Evolutionary conservation across 805 yeast genomes (phyloP), one percentile per base, ranked within the genome.

Genomic region (Metschnikowia colocasiae): DNA sequence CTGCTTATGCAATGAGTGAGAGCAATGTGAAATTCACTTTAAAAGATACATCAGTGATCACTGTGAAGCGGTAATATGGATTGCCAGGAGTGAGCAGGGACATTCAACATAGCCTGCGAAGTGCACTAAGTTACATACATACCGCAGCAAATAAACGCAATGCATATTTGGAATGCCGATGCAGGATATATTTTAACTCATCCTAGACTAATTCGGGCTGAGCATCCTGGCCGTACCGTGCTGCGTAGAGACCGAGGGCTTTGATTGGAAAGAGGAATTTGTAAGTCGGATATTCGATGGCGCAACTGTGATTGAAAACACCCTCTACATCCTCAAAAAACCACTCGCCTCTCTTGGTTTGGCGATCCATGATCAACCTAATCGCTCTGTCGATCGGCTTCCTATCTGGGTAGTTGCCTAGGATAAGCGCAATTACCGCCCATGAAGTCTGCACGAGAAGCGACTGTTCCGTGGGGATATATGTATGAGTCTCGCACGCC

Each of bases 221-320:
- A 10, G 52, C 43, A 16, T 56, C 48, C 46, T 58, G 54, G 8
- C 69, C 73, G 47, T 56, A 69, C 44, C 58, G 62, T 15, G 64
- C 58, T 8, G 57, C 52, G 47, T 70, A 90, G 57, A 92, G 71
- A 1, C 98, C 98, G 36, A 94, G 69, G 0, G 99, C 99, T 67
- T 94, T 94, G 57, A 92, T 85, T 1, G 97, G 85, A 65, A 94
- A 94, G 48, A 89, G 70, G 59, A 84, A 92, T 67, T 85, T 82
- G 67, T 94, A 94, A 59, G 89, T 87, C 33, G 98, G 98, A 63
- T 94, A 94, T 65, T 94, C 98, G 60, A 94, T 94, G 2, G 94
- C 96, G 70, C 95, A 72, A 44, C 70, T 68, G 61, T 94, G 97
- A 64, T 94, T 94, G 75, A 94, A 94, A 0, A 94, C 97, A 38